phyloP scores from a whole-genome alignment of 768 basidiomycete genomes.

The Lactarius evosmus region DNA sequence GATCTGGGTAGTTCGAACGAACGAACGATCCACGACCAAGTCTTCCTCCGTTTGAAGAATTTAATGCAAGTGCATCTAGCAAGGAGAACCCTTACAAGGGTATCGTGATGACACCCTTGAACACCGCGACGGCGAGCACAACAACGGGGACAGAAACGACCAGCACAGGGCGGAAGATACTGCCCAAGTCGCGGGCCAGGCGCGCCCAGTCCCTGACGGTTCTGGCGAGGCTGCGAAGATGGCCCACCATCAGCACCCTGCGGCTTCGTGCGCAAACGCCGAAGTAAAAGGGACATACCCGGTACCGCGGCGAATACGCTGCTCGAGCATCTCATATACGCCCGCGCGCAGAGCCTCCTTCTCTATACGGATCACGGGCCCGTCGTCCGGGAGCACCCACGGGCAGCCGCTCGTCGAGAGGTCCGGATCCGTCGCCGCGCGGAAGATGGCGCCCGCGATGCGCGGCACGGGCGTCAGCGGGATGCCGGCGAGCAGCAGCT shows the following conservation, averaged over 20 bases:
- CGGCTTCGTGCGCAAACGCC: too few species aligned
- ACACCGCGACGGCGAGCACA: neutral
- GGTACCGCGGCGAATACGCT: conserved; percentile 7
- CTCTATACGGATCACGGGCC: conserved; percentile 31
- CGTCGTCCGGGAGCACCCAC: conserved; percentile 35
- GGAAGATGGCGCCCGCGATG: conserved; percentile 35
- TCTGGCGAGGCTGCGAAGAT: neutral
- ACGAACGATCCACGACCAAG: neutral
- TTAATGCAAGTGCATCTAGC: neutral
- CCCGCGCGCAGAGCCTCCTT: conserved; percentile 28
- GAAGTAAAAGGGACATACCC: conserved; percentile 8
- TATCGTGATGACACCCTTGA: neutral
- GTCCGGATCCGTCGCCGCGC: conserved; percentile 32
- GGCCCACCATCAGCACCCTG: neutral
- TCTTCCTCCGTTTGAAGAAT: neutral
- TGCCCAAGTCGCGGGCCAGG: conserved; percentile 4
- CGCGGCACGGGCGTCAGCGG: conserved; percentile 34
- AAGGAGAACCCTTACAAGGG: neutral
- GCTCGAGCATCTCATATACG: conserved; percentile 32
- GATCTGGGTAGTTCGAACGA: too few species aligned
- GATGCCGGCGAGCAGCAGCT: conserved; percentile 32
- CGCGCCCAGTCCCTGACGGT: neutral
- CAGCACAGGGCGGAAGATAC: conserved; percentile 12
- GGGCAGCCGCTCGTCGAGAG: conserved; percentile 30
- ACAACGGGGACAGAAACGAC: conserved; percentile 4